These are phyloP conservation scores for Umbellularia californica DNA, from an alignment of 164 flowering plant species.

Conservation along the genomic window DNA sequence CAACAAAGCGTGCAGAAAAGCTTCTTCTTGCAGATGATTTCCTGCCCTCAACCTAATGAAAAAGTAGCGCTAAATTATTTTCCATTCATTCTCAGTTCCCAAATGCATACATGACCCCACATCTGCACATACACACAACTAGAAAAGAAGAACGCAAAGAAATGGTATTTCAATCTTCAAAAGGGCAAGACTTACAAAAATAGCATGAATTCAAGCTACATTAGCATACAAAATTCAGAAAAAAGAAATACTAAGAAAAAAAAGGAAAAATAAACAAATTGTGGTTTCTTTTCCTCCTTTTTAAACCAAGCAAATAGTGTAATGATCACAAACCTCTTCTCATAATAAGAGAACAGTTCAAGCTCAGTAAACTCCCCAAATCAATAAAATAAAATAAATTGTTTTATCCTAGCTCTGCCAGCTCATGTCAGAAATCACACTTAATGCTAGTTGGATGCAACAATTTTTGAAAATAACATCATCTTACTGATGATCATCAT, in stretches of 20 bases:
- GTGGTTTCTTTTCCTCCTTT: too few relatives aligned
- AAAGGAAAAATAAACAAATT: neutral
- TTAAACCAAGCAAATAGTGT: too few relatives aligned
- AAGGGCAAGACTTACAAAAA: neutral
- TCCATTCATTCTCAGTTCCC: neutral
- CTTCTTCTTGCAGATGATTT: slow-evolving; percentile 40
- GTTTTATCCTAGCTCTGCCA: too few relatives aligned
- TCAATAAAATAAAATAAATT: too few relatives aligned
- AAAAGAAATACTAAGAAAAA: too few relatives aligned
- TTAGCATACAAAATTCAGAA: neutral
- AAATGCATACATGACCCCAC: neutral
- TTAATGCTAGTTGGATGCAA: too few relatives aligned
- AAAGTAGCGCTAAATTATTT: neutral
- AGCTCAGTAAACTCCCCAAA: too few relatives aligned
- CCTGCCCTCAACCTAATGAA: slow-evolving; percentile 27
- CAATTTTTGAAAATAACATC: too few relatives aligned
- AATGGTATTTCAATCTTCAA: neutral
- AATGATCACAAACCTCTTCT: too few relatives aligned
- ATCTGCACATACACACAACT: neutral
- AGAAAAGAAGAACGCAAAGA: neutral
- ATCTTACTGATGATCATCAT: too few relatives aligned
- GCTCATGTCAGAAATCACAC: too few relatives aligned
- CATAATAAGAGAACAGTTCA: too few relatives aligned
- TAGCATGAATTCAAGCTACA: neutral
- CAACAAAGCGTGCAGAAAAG: slow-evolving; percentile 33